These are phyloP conservation scores for Rhizophora apiculata DNA, from an alignment of 345 rosid genomes.

Conservation along the genomic window DNA sequence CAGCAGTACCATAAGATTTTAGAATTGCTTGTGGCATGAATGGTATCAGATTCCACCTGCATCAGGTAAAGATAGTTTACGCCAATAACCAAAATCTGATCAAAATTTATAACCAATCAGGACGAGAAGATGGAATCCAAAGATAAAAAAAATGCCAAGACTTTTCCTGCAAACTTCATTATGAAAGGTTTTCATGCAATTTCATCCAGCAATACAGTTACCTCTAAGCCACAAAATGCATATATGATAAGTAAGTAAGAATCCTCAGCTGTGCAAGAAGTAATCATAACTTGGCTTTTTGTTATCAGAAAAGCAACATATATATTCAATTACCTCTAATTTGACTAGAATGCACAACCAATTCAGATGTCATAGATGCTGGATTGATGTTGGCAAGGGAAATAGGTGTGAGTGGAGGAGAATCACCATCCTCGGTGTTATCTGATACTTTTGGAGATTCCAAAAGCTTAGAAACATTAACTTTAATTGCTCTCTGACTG, in stretches of 20 bases:
- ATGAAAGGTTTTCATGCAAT: too few species aligned
- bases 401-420: slow-evolving; percentile 84
- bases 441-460: slow-evolving; percentile 38
- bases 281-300: too few species aligned
- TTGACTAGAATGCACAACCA: slow-evolving; percentile 49
- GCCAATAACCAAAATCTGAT: background rate
- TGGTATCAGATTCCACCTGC: slow-evolving; percentile 41
- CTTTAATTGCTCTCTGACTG: slow-evolving; percentile 59
- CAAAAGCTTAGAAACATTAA: slow-evolving; percentile 38
- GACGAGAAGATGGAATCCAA: background rate
- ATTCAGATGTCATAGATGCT: slow-evolving; percentile 34
- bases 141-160: background rate
- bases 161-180: background rate
- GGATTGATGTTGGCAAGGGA: slow-evolving; percentile 43
- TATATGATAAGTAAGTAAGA: too few species aligned
- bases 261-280: too few species aligned
- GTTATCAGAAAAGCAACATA: too few species aligned
- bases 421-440: slow-evolving; percentile 43
- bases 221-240: too few species aligned
- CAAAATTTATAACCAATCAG: background rate
- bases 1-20: background rate
- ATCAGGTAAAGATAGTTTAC: slow-evolving; percentile 8
- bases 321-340: slow-evolving; percentile 52
- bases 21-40: background rate
- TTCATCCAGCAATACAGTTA: too few species aligned